Evolutionary conservation across 805 yeast genomes (phyloP).

Genomic region (Metschnikowia aberdeeniae): DNA sequence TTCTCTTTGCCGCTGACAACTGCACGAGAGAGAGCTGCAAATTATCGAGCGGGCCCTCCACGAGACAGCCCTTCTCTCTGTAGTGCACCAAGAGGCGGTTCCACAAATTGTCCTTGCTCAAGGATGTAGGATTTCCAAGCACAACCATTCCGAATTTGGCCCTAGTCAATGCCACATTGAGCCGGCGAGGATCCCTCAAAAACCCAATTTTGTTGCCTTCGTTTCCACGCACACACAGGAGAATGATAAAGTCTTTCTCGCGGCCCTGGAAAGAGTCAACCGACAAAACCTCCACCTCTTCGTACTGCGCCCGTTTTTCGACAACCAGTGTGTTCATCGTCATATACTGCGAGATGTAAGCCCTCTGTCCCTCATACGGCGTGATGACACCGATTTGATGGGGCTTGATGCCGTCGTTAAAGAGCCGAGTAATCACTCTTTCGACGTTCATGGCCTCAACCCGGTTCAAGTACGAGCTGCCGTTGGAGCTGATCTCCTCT

Average conservation of each 20-base stretch:
- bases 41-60: conserved; percentile 83
- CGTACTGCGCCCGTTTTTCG: conserved; percentile 55
- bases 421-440: conserved; percentile 64
- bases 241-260: conserved; percentile 41
- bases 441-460: conserved; percentile 90
- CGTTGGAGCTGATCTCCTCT: conserved; percentile 81
- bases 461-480: conserved; percentile 78
- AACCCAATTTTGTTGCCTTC: conserved; percentile 39
- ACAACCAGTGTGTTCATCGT: conserved; percentile 46
- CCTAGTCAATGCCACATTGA: conserved; percentile 43
- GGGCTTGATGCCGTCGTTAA: conserved; percentile 74
- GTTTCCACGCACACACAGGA: conserved; percentile 44
- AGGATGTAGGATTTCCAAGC: conserved; percentile 78
- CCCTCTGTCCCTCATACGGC: conserved; percentile 92
- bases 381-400: conserved; percentile 80
- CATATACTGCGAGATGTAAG: conserved; percentile 76
- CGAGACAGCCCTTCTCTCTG: conserved; percentile 81
- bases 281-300: conserved; percentile 74
- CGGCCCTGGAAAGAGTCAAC: conserved; percentile 45
- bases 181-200: conserved; percentile 40
- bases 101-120: conserved; percentile 73
- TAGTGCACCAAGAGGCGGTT: conserved; percentile 69
- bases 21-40: conserved; percentile 69
- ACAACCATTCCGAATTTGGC: conserved; percentile 44
- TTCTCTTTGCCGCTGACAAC: conserved; percentile 17